Conservation (phyloP, 306 rosid species). For the Myrica gale region DNA sequence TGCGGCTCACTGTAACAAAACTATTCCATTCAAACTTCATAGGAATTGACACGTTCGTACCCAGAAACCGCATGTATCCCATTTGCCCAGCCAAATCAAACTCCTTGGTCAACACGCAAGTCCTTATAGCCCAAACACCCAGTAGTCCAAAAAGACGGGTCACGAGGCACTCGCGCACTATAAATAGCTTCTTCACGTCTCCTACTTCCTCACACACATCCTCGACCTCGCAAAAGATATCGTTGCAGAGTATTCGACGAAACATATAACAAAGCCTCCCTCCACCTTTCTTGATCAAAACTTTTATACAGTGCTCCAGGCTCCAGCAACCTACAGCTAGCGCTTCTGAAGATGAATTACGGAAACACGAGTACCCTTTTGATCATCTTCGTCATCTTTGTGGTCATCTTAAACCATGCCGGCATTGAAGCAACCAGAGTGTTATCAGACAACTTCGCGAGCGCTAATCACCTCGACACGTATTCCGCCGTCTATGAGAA, state of each 20-base stretch:
- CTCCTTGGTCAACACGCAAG: background rate
- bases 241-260: no score
- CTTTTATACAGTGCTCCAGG: background rate
- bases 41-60: no score
- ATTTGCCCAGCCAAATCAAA: background rate
- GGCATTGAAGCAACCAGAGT: conserved; percentile 33
- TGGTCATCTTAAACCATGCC: conserved; percentile 20
- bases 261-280: background rate
- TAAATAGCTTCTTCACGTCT: background rate
- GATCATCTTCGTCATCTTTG: conserved; percentile 5
- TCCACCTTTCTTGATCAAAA: background rate
- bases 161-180: background rate
- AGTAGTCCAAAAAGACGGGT: background rate
- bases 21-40: no score
- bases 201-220: background rate
- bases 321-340: background rate
- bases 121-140: background rate
- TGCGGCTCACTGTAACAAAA: no score
- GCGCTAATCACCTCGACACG: conserved; percentile 27
- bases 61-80: background rate
- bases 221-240: background rate
- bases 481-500: conserved; percentile 25
- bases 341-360: conserved; percentile 16
- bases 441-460: conserved; percentile 27
- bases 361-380: conserved; percentile 14